These are phyloP conservation scores for Silene noctiflora DNA, from an alignment of 179 eudicot species.

Conservation along the genomic window DNA sequence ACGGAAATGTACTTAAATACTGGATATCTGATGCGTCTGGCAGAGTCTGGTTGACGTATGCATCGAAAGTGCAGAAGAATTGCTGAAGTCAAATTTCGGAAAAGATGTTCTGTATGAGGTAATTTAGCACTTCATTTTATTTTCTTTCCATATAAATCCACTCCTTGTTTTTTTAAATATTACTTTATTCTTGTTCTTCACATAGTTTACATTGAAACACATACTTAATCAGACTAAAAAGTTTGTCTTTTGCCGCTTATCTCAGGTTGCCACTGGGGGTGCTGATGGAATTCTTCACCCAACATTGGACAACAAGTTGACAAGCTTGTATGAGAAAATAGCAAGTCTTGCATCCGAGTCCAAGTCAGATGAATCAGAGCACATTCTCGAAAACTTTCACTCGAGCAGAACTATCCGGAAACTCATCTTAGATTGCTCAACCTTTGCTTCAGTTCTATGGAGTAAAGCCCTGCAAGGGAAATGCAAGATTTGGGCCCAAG, in stretches of 20 bases:
- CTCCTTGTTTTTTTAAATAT: background rate
- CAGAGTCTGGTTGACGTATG: conserved; percentile 78
- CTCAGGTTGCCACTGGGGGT: conserved; percentile 82
- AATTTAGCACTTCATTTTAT: conserved; percentile 1
- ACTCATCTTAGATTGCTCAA: conserved; percentile 72
- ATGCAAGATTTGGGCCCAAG: conserved; percentile 65
- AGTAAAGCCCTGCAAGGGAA: conserved; percentile 66
- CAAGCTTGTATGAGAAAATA: conserved; percentile 49
- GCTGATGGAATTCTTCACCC: conserved; percentile 76
- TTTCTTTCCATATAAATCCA: background rate
- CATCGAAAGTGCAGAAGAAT: conserved; percentile 60
- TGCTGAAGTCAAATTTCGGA: conserved; percentile 76
- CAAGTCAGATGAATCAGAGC: conserved; percentile 59
- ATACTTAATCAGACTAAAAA: conserved; percentile 4
- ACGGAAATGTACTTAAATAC: background rate
- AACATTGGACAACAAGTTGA: conserved; percentile 52
- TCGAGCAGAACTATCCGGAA: conserved; percentile 84
- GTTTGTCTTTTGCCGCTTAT: conserved; percentile 1
- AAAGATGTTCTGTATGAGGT: conserved; percentile 92
- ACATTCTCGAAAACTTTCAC: conserved; percentile 74
- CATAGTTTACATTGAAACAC: too few species aligned
- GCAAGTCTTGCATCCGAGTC: conserved; percentile 64
- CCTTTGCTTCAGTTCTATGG: conserved; percentile 78
- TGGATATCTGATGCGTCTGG: conserved; percentile 17
- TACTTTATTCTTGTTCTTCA: background rate